These are phyloP conservation scores for Auricularia sp. DNA, from an alignment of 768 basidiomycete genomes.

Conservation along the genomic window DNA sequence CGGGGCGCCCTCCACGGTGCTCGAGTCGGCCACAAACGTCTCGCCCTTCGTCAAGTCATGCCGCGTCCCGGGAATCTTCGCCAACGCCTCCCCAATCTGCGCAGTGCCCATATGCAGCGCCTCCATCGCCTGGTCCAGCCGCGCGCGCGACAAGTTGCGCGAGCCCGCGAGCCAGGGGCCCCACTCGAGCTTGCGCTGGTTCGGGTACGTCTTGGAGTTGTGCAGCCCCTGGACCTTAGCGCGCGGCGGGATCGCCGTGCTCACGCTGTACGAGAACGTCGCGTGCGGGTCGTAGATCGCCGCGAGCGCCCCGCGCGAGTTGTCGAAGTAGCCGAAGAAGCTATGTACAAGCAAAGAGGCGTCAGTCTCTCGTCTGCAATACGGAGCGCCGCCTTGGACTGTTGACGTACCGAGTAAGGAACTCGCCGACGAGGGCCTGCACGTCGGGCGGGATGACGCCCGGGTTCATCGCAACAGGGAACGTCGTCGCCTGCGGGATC, in stretches of 20 bases:
- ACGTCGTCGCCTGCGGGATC: slow-evolving; percentile 55
- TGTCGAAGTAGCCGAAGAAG: slow-evolving; percentile 81
- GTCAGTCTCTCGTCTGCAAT: slow-evolving; percentile 8
- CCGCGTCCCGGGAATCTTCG: slow-evolving; percentile 60
- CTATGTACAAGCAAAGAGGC: slow-evolving; percentile 26
- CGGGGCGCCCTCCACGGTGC: slow-evolving; percentile 38
- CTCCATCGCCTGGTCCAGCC: slow-evolving; percentile 14
- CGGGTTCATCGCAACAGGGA: slow-evolving; percentile 60
- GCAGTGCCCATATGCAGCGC: slow-evolving; percentile 55
- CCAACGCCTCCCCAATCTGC: slow-evolving; percentile 48
- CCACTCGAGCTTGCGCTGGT: slow-evolving; percentile 82
- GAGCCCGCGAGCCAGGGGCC: slow-evolving; percentile 61
- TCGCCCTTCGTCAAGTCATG: slow-evolving; percentile 75
- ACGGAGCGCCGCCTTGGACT: slow-evolving; percentile 6
- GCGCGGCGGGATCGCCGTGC: slow-evolving; percentile 71
- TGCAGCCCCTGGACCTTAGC: slow-evolving; percentile 59
- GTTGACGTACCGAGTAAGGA: slow-evolving; percentile 58
- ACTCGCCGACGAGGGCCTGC: slow-evolving; percentile 61
- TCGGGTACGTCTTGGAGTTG: slow-evolving; percentile 40
- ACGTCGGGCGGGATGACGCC: slow-evolving; percentile 42
- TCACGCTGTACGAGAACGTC: slow-evolving; percentile 86
- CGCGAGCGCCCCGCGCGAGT: slow-evolving; percentile 52
- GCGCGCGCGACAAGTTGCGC: slow-evolving; percentile 48
- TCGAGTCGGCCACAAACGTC: slow-evolving; percentile 83
- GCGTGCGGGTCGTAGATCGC: slow-evolving; percentile 74